Conservation (phyloP, 2,329 filamentous ascomycete species). For the Alternaria longipes region DNA sequence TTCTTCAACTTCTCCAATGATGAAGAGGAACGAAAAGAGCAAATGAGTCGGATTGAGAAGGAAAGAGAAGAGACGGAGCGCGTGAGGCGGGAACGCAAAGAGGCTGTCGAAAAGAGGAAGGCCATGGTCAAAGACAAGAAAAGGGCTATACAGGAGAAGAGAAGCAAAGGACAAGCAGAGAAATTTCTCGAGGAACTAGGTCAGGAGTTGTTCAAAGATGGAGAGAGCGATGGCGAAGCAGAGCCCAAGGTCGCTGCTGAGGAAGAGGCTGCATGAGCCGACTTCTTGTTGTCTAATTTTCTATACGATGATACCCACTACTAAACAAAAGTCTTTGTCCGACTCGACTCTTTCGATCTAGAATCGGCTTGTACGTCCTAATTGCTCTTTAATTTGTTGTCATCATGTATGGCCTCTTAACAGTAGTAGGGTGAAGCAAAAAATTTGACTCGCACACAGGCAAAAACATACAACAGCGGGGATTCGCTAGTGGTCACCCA, state of each 20-base stretch:
- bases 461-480: neutral
- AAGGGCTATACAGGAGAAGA: constrained; percentile 68
- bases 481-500: neutral
- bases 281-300: neutral
- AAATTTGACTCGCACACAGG: neutral
- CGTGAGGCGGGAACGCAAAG: constrained; percentile 57
- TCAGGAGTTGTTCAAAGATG: constrained; percentile 37
- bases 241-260: neutral
- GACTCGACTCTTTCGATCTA: neutral
- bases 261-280: constrained; percentile 1
- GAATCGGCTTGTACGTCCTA: neutral
- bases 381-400: neutral
- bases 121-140: constrained; percentile 68
- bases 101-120: constrained; percentile 70
- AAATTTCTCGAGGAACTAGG: constrained; percentile 70
- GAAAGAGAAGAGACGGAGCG: constrained; percentile 75
- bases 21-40: constrained; percentile 69
- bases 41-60: constrained; percentile 78
- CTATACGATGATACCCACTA: constrained; percentile 18
- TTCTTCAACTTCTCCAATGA: constrained; percentile 91
- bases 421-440: neutral
- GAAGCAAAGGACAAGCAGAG: constrained; percentile 73
- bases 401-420: neutral
- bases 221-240: neutral
- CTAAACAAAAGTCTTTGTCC: neutral